These are phyloP conservation scores for Tylopilus sp. DNA, from an alignment of 1,284 basidiomycete genomes.

Conservation along the genomic window DNA sequence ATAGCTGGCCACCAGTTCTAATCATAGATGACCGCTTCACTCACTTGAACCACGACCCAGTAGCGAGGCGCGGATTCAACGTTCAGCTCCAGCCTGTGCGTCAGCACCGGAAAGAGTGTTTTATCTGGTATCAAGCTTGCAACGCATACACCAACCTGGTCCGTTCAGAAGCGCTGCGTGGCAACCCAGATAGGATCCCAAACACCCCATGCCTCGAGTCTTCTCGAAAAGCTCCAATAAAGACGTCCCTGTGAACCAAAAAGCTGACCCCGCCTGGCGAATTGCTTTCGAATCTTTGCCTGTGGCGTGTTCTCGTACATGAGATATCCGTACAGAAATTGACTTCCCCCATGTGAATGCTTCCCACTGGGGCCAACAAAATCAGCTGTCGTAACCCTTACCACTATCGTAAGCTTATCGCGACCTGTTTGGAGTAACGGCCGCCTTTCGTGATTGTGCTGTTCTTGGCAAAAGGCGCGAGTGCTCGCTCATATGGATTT, in stretches of 20 bases:
- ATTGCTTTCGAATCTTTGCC: background rate
- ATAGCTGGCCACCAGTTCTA: background rate
- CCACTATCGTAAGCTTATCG: background rate
- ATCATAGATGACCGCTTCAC: background rate
- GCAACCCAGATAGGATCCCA: background rate
- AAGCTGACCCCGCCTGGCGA: background rate
- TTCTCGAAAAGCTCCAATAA: too few relatives aligned
- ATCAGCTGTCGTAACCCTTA: background rate
- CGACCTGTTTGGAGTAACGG: background rate
- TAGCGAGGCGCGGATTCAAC: too few relatives aligned
- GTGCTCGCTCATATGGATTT: background rate
- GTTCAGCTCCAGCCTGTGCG: background rate
- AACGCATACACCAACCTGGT: background rate
- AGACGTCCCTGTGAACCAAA: too few relatives aligned
- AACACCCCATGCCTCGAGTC: too few relatives aligned
- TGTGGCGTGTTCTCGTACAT: background rate
- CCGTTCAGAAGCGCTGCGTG: background rate
- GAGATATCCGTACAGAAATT: background rate
- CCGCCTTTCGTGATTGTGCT: background rate
- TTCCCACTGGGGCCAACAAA: conserved; percentile 5
- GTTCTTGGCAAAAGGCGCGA: background rate
- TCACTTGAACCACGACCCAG: background rate
- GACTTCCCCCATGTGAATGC: background rate
- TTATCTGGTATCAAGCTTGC: background rate
- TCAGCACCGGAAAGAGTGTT: background rate